Percentiles rank a stretch among this genome's conserved stretches.
These are phyloP conservation scores for Xylaria palmicola DNA, from an alignment of 495 filamentous ascomycete genomes.

Conservation along the genomic window DNA sequence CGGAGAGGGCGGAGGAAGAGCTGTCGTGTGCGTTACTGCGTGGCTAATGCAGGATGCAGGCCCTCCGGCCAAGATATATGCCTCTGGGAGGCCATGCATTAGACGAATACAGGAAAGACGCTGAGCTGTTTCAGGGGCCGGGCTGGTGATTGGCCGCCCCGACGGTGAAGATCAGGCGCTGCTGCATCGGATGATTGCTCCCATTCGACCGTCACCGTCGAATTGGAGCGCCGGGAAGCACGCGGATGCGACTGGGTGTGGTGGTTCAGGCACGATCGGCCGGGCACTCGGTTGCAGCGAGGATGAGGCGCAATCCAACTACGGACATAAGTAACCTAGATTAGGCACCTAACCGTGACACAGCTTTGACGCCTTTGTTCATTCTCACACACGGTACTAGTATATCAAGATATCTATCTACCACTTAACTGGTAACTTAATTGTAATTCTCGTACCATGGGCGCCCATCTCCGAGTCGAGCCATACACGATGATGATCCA, in stretches of 20 bases:
- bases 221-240: conserved; percentile 20
- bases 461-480: neutral
- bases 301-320: neutral
- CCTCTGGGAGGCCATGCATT: neutral
- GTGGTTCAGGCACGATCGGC: neutral
- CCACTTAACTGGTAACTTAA: neutral
- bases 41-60: conserved; percentile 12
- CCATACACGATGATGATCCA: neutral
- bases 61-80: conserved; percentile 10
- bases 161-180: conserved; percentile 29
- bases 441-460: neutral
- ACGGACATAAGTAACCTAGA: conserved; percentile 8
- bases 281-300: neutral
- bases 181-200: conserved; percentile 29
- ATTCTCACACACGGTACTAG: neutral
- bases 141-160: conserved; percentile 25
- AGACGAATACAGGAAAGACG: neutral
- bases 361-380: neutral
- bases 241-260: neutral
- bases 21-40: conserved; percentile 7
- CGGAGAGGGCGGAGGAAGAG: neutral
- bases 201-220: conserved; percentile 18
- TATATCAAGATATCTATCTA: neutral
- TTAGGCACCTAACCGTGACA: conserved; percentile 2
- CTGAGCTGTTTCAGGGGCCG: conserved; percentile 20